Percentiles rank a stretch among this genome's conserved stretches.
phyloP scores from a whole-genome alignment of 257 asterid genomes.

The Forsythia suspensa region DNA sequence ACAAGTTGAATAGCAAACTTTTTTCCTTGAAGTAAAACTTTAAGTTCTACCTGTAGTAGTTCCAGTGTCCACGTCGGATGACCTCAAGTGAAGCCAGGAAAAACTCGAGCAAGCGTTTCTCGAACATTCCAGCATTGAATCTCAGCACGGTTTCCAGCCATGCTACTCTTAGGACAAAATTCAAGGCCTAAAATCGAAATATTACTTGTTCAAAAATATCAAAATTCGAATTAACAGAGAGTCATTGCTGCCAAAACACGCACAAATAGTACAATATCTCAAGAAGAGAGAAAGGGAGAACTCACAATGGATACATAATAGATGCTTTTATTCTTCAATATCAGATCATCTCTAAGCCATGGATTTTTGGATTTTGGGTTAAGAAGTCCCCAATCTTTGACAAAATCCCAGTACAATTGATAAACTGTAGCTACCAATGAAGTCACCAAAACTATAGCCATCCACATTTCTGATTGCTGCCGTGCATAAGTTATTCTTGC shows the following conservation, averaged over 20 bases:
- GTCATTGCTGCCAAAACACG: not conserved
- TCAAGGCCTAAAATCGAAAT: conserved; percentile 52
- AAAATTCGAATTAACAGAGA: not conserved
- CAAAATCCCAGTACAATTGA: conserved; percentile 94
- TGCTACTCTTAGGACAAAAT: conserved; percentile 74
- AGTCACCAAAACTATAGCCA: conserved; percentile 63
- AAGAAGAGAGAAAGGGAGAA: not conserved
- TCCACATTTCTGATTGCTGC: conserved; percentile 55
- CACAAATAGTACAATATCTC: not conserved
- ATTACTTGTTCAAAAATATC: not conserved
- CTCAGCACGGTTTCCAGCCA: conserved; percentile 84
- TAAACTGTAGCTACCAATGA: conserved; percentile 76
- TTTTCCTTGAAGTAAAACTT: not conserved
- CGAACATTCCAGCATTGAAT: conserved; percentile 54
- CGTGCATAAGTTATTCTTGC: conserved; percentile 79
- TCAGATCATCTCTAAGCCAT: conserved; percentile 80
- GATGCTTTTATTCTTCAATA: conserved; percentile 66
- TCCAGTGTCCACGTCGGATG: conserved; percentile 98
- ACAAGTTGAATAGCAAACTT: not conserved
- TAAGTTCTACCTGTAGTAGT: conserved; percentile 69
- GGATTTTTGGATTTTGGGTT: conserved; percentile 59
- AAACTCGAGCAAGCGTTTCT: conserved; percentile 72
- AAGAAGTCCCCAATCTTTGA: conserved; percentile 92
- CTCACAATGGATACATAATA: conserved; percentile 91
- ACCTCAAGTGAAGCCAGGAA: conserved; percentile 83